phyloP scores from a whole-genome alignment of 768 basidiomycete genomes.

The Boletus bicolor region DNA sequence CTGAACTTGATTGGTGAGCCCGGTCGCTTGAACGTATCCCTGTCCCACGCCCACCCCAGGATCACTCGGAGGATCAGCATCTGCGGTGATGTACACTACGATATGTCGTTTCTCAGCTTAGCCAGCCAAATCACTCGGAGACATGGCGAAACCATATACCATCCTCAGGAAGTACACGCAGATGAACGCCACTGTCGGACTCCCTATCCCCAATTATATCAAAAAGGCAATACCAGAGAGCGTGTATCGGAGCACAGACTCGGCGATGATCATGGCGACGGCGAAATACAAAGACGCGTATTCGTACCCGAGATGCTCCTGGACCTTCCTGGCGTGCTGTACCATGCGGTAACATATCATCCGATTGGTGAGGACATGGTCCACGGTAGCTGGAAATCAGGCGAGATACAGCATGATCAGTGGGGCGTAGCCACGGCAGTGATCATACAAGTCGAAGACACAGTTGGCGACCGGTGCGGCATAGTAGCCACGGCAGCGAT shows the following conservation, averaged over 20 bases:
- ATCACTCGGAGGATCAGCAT: slow-evolving; percentile 26
- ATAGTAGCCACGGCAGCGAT: too few species aligned
- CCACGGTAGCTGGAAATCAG: too few species aligned
- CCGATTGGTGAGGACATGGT: too few species aligned
- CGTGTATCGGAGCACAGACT: slow-evolving; percentile 26
- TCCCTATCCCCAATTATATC: slow-evolving; percentile 15
- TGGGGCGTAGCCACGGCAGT: too few species aligned
- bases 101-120: not conserved
- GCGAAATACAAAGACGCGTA: slow-evolving; percentile 18
- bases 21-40: not conserved
- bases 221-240: slow-evolving; percentile 24
- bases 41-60: slow-evolving; percentile 10
- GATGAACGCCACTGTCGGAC: slow-evolving; percentile 7
- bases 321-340: slow-evolving; percentile 4
- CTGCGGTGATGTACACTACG: slow-evolving; percentile 21
- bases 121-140: too few species aligned
- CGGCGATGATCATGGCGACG: slow-evolving; percentile 13
- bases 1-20: slow-evolving; percentile 13
- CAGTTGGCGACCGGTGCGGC: too few species aligned
- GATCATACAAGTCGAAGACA: too few species aligned
- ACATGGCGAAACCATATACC: slow-evolving; percentile 6
- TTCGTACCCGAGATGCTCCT: slow-evolving; percentile 13
- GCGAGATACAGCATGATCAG: too few species aligned
- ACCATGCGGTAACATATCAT: slow-evolving; percentile 23
- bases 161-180: slow-evolving; percentile 19